Percentiles rank a stretch among this genome's conserved stretches.
Evolutionary conservation across 176 grass and related monocot genomes (phyloP).

Genomic region (Echinochloa phyllopogon): DNA sequence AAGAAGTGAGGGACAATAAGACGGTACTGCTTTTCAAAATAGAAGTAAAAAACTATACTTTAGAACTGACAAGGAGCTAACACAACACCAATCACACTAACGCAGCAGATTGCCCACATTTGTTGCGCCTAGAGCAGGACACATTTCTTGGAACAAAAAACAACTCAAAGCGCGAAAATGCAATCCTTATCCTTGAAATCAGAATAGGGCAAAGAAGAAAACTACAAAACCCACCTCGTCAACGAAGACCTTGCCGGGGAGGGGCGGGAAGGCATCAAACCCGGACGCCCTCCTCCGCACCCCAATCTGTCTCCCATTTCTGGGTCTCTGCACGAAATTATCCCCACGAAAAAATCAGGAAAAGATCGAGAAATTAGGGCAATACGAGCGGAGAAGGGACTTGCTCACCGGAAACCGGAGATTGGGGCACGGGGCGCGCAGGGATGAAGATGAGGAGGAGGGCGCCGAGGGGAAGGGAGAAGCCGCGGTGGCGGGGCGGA

Average conservation of each 20-base stretch:
- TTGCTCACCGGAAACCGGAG: constrained; percentile 35
- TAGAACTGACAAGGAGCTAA: neutral
- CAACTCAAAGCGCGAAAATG: constrained; percentile 17
- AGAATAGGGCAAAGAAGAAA: neutral
- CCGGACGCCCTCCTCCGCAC: constrained; percentile 62
- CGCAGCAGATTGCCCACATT: constrained; percentile 3
- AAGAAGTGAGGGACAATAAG: neutral
- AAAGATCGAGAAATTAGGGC: constrained; percentile 19
- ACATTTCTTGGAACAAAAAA: neutral
- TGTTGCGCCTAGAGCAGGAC: neutral
- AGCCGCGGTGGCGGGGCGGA: constrained; percentile 55
- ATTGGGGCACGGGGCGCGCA: constrained; percentile 22
- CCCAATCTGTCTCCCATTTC: constrained; percentile 42
- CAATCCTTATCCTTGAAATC: constrained; percentile 16
- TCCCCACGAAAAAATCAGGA: neutral
- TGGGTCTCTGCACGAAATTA: constrained; percentile 42
- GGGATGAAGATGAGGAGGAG: constrained; percentile 34
- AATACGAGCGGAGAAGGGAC: neutral
- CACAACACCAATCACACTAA: neutral
- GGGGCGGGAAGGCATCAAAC: constrained; percentile 60
- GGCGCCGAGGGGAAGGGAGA: constrained; percentile 57
- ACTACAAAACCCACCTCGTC: constrained; percentile 65
- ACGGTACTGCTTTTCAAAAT: neutral
- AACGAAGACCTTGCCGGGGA: constrained; percentile 64
- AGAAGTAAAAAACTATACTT: neutral